Conservation (phyloP, 75 land plant species). For the Sequoia sempervirens region DNA sequence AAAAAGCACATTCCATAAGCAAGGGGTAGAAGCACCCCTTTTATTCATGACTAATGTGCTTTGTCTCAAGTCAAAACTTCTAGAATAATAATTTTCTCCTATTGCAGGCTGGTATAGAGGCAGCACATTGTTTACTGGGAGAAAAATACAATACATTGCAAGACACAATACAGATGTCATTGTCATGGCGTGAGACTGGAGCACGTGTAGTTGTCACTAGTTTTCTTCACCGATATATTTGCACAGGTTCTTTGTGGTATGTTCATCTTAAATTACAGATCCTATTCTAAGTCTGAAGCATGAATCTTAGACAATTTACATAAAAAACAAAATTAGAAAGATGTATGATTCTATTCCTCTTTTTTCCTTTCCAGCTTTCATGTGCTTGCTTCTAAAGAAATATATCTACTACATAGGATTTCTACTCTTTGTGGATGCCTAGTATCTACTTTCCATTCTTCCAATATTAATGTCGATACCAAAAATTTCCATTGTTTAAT, state of each 20-base stretch:
- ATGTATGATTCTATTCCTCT: too few relatives aligned
- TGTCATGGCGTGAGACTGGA: too few relatives aligned
- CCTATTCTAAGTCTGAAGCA: not conserved
- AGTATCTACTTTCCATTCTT: not conserved
- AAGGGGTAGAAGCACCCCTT: not conserved
- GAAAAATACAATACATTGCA: too few relatives aligned
- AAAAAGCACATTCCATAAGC: not conserved
- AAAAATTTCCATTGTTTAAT: not conserved
- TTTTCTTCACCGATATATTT: too few relatives aligned
- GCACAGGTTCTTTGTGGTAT: slow-evolving; percentile 50
- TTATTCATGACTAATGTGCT: not conserved
- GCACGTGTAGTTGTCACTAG: too few relatives aligned
- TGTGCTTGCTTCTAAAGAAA: too few relatives aligned
- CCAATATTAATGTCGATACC: not conserved
- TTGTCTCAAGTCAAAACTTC: not conserved
- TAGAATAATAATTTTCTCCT: not conserved
- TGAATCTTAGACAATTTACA: not conserved
- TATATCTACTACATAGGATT: too few relatives aligned
- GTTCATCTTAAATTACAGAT: not conserved
- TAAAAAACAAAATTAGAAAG: too few relatives aligned
- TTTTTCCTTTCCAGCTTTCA: too few relatives aligned
- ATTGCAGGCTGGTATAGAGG: slow-evolving; percentile 83
- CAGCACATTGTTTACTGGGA: too few relatives aligned
- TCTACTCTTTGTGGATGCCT: too few relatives aligned
- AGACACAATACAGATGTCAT: too few relatives aligned